Conservation (phyloP, 345 rosid species). For the Hypericum perforatum region DNA sequence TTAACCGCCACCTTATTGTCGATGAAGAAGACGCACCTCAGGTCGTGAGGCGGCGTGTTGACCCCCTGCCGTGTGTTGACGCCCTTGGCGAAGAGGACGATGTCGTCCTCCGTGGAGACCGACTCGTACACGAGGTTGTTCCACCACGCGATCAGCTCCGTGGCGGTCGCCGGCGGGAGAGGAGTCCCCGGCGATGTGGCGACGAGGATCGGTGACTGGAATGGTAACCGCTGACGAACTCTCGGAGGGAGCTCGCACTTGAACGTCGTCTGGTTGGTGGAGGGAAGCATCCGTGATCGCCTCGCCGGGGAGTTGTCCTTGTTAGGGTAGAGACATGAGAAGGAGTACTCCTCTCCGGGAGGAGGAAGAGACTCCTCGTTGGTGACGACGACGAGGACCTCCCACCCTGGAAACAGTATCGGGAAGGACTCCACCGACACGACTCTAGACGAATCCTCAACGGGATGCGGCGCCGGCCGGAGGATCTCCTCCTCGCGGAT, state of each 20-base stretch:
- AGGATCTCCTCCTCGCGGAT: conserved; percentile 6
- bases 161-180: conserved; percentile 6
- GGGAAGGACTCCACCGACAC: conserved; percentile 22
- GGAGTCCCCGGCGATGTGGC: conserved; percentile 14
- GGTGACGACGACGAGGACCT: conserved; percentile 41
- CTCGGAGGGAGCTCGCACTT: conserved; percentile 46
- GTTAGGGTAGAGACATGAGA: conserved; percentile 50
- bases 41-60: conserved; percentile 32
- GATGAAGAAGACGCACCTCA: conserved; percentile 57
- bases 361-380: conserved; percentile 8
- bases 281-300: conserved; percentile 38
- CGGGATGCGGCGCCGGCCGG: not conserved
- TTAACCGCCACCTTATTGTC: conserved; percentile 19
- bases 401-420: conserved; percentile 69
- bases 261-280: conserved; percentile 40
- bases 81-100: conserved; percentile 71
- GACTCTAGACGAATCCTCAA: conserved; percentile 8
- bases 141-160: conserved; percentile 40
- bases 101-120: conserved; percentile 54
- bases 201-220: conserved; percentile 46
- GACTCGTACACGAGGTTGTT: conserved; percentile 58
- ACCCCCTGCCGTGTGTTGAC: conserved; percentile 48
- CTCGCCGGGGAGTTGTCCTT: conserved; percentile 40
- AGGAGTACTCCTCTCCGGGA: conserved; percentile 4
- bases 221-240: conserved; percentile 38